These are phyloP conservation scores for Fusarium algeriense DNA, from an alignment of 2,329 filamentous ascomycete species.

Conservation along the genomic window DNA sequence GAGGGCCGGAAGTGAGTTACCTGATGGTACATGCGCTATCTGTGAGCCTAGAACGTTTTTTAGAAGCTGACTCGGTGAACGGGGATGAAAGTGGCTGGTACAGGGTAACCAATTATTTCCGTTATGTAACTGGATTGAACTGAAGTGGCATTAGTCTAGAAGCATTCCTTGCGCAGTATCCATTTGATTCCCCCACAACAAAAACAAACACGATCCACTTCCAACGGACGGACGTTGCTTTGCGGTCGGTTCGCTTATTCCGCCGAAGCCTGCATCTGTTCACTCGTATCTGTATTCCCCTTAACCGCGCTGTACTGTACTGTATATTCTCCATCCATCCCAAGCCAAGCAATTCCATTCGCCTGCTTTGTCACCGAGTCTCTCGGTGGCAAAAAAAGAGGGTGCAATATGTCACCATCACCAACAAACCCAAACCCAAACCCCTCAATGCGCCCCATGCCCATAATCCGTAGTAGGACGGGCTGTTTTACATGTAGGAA, in stretches of 20 bases:
- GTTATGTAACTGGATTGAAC: background rate
- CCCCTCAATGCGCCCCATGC: slow-evolving; percentile 49
- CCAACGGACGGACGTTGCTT: background rate
- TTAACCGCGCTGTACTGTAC: slow-evolving; percentile 27
- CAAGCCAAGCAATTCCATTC: background rate
- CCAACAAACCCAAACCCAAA: slow-evolving; percentile 7
- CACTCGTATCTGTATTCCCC: background rate
- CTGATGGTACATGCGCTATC: slow-evolving; percentile 20
- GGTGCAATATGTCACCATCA: slow-evolving; percentile 13
- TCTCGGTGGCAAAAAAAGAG: slow-evolving; percentile 11
- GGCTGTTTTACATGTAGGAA: slow-evolving; percentile 64
- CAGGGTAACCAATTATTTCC: slow-evolving; percentile 26
- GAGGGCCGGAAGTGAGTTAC: slow-evolving; percentile 31
- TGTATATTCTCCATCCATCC: background rate
- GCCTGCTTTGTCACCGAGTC: slow-evolving; percentile 7
- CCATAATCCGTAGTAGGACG: slow-evolving; percentile 54
- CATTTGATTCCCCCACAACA: slow-evolving; percentile 36
- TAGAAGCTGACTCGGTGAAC: slow-evolving; percentile 17
- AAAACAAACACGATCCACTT: slow-evolving; percentile 37
- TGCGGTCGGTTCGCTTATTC: slow-evolving; percentile 27
- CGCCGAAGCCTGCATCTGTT: slow-evolving; percentile 31
- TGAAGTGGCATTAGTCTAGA: slow-evolving; percentile 16
- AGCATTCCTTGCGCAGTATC: background rate
- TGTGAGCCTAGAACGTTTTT: slow-evolving; percentile 18
- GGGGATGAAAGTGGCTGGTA: slow-evolving; percentile 1